Conservation (phyloP, 345 rosid genomes). For the Diplotaxis tenuifolia region DNA sequence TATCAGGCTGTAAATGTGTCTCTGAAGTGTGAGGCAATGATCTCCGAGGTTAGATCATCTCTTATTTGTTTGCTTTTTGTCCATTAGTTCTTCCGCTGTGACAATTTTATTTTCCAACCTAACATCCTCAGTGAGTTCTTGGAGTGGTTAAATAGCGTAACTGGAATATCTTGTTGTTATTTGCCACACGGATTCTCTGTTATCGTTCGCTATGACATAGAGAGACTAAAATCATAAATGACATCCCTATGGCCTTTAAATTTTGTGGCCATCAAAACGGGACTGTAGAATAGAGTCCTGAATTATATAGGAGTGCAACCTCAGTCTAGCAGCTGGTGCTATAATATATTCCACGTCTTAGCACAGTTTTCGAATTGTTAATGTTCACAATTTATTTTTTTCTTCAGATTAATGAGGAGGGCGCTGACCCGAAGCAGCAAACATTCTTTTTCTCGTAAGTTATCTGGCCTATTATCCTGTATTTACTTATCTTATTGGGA, state of each 20-base stretch:
- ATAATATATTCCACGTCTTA: neutral
- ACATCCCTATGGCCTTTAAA: neutral
- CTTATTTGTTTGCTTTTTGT: slow-evolving; percentile 22
- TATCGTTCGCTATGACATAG: neutral
- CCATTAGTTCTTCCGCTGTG: slow-evolving; percentile 10
- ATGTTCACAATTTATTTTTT: neutral
- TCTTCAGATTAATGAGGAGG: slow-evolving; percentile 68
- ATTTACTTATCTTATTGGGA: slow-evolving; percentile 14
- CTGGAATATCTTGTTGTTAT: slow-evolving; percentile 11
- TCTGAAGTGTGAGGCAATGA: slow-evolving; percentile 66
- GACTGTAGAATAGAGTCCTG: slow-evolving; percentile 13
- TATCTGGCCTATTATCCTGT: slow-evolving; percentile 11
- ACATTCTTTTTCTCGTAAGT: slow-evolving; percentile 80
- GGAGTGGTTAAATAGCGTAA: slow-evolving; percentile 5
- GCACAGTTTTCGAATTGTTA: slow-evolving; percentile 3
- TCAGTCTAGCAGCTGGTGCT: slow-evolving; percentile 21
- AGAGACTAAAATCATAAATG: neutral
- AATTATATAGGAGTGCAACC: neutral
- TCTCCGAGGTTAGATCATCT: slow-evolving; percentile 68
- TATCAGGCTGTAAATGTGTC: slow-evolving; percentile 93
- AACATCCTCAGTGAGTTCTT: neutral
- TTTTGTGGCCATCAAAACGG: slow-evolving; percentile 10
- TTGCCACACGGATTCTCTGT: neutral
- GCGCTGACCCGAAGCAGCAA: slow-evolving; percentile 89
- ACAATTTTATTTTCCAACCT: slow-evolving; percentile 8